Conservation (phyloP, 1,139 yeast genomes). For the Trichomonascaceae sp. region DNA sequence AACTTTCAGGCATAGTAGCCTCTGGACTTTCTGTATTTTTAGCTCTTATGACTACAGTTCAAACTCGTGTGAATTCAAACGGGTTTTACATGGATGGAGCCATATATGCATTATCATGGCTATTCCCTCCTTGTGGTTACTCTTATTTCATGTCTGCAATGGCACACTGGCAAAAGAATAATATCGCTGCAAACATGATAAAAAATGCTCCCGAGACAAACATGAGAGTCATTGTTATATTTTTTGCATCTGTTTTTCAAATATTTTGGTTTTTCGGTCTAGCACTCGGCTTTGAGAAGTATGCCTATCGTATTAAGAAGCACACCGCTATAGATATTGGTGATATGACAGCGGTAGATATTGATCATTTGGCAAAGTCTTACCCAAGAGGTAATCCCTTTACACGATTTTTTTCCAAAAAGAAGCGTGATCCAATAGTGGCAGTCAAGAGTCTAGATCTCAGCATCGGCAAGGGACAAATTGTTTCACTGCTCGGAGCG, state of each 20-base stretch:
- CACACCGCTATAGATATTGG: conserved; percentile 12
- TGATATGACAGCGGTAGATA: conserved; percentile 19
- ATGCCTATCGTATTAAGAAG: conserved; percentile 20
- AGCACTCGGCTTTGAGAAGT: conserved; percentile 24
- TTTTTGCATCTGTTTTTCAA: conserved; percentile 30
- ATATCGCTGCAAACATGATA: conserved; percentile 22
- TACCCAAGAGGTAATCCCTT: conserved; percentile 19
- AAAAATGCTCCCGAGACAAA: conserved; percentile 27
- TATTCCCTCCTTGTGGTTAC: conserved; percentile 35
- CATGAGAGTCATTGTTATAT: conserved; percentile 27
- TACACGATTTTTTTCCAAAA: conserved; percentile 8
- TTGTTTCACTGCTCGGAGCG: conserved; percentile 34
- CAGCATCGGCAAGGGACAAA: conserved; percentile 28
- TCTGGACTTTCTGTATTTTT: conserved; percentile 31
- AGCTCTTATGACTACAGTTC: conserved; percentile 31
- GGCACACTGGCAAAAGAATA: conserved; percentile 26
- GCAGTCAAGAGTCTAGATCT: conserved; percentile 31
- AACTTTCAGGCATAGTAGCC: conserved; percentile 33
- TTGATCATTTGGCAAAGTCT: conserved; percentile 22
- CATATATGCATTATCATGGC: conserved; percentile 28
- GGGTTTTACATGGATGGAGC: conserved; percentile 25
- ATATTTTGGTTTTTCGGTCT: conserved; percentile 24
- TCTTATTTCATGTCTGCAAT: conserved; percentile 28
- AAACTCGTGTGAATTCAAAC: conserved; percentile 25
- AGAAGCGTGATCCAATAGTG: conserved; percentile 19